Conservation (phyloP, 768 basidiomycete species). For the Mycena amicta region DNA sequence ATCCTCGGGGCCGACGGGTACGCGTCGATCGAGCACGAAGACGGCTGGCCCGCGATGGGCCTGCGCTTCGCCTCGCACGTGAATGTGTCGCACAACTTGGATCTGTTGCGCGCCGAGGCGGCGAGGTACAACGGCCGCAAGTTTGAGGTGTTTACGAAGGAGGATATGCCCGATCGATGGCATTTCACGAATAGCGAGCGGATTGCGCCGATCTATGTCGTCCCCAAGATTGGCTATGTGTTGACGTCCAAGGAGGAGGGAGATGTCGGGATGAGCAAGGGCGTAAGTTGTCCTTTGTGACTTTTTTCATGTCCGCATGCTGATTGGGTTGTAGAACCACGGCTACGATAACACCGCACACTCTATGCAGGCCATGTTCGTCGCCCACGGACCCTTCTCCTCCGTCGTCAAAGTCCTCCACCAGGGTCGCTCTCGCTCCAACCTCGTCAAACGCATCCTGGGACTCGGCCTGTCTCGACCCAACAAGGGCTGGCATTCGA, state of each 20-base stretch:
- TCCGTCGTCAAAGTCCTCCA: conserved; percentile 63
- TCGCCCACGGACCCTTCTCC: conserved; percentile 90
- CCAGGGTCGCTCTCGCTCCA: conserved; percentile 29
- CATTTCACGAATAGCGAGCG: conserved; percentile 74
- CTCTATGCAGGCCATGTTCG: conserved; percentile 88
- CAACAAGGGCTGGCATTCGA: conserved; percentile 68
- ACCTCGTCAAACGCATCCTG: conserved; percentile 17
- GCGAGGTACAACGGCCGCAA: conserved; percentile 53
- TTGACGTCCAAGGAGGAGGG: conserved; percentile 69
- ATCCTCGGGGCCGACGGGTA: conserved; percentile 70
- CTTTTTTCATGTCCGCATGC: background rate
- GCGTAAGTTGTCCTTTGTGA: conserved; percentile 52
- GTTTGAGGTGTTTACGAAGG: conserved; percentile 77
- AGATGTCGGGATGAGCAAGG: conserved; percentile 67
- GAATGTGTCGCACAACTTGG: conserved; percentile 59
- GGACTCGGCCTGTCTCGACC: conserved; percentile 30
- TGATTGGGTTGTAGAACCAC: conserved; percentile 59
- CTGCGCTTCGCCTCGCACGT: conserved; percentile 67
- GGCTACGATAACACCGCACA: conserved; percentile 83
- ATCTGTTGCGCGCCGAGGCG: conserved; percentile 55
- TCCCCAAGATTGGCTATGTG: conserved; percentile 81
- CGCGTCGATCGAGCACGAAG: conserved; percentile 66
- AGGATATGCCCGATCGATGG: conserved; percentile 80
- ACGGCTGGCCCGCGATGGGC: conserved; percentile 92
- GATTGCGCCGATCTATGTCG: conserved; percentile 87